Conservation (phyloP, 106 monocot genomes). For the Apostasia shenzhenica region DNA sequence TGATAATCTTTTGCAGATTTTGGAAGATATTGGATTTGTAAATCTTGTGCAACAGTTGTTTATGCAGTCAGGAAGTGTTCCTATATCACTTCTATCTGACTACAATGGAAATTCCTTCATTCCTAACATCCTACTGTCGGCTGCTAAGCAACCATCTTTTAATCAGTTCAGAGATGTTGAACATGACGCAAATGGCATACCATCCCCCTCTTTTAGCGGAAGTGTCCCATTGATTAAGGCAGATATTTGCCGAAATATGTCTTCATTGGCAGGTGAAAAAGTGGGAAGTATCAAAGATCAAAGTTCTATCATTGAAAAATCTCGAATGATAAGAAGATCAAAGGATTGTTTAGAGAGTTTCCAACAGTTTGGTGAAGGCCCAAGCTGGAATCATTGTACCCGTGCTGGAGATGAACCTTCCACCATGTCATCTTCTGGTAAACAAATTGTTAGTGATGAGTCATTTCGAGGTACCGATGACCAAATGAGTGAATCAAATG, state of each 20-base stretch:
- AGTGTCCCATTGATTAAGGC: conserved; percentile 5
- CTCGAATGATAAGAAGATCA: not conserved
- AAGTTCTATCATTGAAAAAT: not conserved
- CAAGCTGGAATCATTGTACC: not conserved
- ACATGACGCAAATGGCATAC: not conserved
- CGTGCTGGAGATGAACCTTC: not conserved
- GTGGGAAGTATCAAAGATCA: not conserved
- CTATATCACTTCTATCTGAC: conserved; percentile 15
- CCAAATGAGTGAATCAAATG: conserved; percentile 5
- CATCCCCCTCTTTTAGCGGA: conserved; percentile 9
- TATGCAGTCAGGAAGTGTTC: conserved; percentile 26
- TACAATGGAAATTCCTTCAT: conserved; percentile 11
- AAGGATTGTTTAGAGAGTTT: conserved; percentile 8
- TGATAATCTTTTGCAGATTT: conserved; percentile 30
- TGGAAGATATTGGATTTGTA: conserved; percentile 43
- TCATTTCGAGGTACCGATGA: conserved; percentile 9
- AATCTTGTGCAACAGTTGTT: conserved; percentile 34
- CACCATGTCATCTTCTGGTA: conserved; percentile 1
- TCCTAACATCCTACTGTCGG: conserved; percentile 6
- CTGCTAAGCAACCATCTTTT: not conserved
- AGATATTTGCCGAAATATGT: conserved; percentile 11
- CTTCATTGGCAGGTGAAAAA: conserved; percentile 7
- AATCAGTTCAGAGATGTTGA: conserved; percentile 9
- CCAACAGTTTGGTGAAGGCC: conserved; percentile 1
- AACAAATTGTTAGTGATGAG: conserved; percentile 9